Evolutionary conservation across 371 early-diverging fungal genomes (phyloP), one percentile per base, ranked within the genome.

Genomic region (Chytridiales sp.): DNA sequence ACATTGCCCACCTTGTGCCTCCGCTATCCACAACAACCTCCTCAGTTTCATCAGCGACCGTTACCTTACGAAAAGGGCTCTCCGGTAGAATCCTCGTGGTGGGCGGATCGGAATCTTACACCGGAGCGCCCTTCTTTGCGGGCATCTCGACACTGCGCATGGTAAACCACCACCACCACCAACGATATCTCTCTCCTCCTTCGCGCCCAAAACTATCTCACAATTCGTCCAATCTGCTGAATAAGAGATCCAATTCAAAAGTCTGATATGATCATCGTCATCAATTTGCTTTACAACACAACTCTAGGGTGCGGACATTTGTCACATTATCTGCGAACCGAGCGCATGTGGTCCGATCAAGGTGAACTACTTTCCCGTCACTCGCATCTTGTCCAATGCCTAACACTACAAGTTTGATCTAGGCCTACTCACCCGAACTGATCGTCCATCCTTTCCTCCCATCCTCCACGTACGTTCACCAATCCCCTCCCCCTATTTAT

Each of bases 111-210:
- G 69, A 72, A 38, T 77, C 48, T 35, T 85, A 46, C 93, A 92
- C 73, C 1, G 97, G 98, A 1, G 98, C 98, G 2, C 97, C 98
- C 2, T 96, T 83, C 68, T 98, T 91, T 74, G 89, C 89, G 9
- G 89, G 82, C 0, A 85, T 87, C 53, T 68, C 90, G 1, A 81
- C 96, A 0, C 83, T 95, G 60, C 78, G 82, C 68, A 61, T 87
- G 65, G 97, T 89, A 76, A 66, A 78, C 1, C 36, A 21, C 1
- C 9, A 9, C 1, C 13, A 41, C 39, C 39, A 38, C 9, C 11
- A n/a, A 38, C n/a, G 39, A 38, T 38, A 38, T 38, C 11, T 38
- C 9, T 11, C 9, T n/a, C 39, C 9, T 11, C n/a, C 9, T 40
- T 15, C 15, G 40, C 19, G 40, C 40, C 40, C 40, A 19, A 40